Percentiles rank a stretch among this genome's conserved stretches.
Evolutionary conservation across 176 grass and related monocot genomes (phyloP).

Genomic region (Juncus inflexus): DNA sequence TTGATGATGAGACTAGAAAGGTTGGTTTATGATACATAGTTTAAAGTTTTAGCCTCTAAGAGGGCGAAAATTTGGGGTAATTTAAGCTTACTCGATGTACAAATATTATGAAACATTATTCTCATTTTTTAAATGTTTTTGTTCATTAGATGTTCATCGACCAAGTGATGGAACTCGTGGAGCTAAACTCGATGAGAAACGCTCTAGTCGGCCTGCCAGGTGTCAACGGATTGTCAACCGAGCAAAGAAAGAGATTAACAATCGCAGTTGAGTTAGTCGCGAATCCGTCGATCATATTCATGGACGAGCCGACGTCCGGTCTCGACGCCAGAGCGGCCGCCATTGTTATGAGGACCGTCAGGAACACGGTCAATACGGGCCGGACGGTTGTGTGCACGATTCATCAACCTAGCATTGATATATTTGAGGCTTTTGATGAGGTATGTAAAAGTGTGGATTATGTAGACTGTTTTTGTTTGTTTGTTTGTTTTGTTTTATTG

Average conservation of each 20-base stretch:
- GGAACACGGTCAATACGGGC: slow-evolving; percentile 57
- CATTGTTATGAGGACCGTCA: slow-evolving; percentile 62
- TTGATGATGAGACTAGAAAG: slow-evolving; percentile 53
- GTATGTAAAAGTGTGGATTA: no score
- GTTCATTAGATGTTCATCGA: slow-evolving; percentile 56
- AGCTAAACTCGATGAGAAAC: slow-evolving; percentile 44
- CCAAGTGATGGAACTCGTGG: slow-evolving; percentile 62
- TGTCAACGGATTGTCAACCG: slow-evolving; percentile 51
- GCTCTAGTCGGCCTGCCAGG: slow-evolving; percentile 55
- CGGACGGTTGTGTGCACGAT: slow-evolving; percentile 72
- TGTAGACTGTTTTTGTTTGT: no score
- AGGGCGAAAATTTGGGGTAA: no score
- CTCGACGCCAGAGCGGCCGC: slow-evolving; percentile 59
- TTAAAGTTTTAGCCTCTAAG: no score
- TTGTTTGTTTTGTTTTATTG: background rate
- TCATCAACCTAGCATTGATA: slow-evolving; percentile 64
- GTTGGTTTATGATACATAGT: slow-evolving; percentile 13
- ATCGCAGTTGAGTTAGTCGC: slow-evolving; percentile 60
- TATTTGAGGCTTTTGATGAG: slow-evolving; percentile 65
- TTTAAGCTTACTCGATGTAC: no score
- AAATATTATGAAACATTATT: background rate
- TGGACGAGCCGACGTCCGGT: slow-evolving; percentile 71
- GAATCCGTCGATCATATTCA: slow-evolving; percentile 71
- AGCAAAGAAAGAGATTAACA: slow-evolving; percentile 57
- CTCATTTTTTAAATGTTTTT: slow-evolving; percentile 15